Evolutionary conservation across 1,139 yeast genomes (phyloP).

Genomic region (Sugiyamaella grinbergsii): DNA sequence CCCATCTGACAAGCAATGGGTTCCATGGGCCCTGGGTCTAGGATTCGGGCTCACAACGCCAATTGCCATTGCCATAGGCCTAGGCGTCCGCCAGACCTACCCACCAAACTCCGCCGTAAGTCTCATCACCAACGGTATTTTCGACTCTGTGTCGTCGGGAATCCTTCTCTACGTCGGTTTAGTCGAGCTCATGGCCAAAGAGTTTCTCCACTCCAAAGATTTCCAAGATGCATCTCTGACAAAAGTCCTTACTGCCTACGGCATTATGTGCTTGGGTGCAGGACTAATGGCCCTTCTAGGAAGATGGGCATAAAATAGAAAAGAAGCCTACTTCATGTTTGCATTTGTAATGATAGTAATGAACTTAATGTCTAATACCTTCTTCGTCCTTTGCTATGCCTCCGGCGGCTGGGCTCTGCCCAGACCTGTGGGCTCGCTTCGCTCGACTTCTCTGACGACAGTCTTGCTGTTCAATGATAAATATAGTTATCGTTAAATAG

Average conservation of each 20-base stretch:
- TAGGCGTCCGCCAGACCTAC: slow-evolving; percentile 74
- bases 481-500: slow-evolving; percentile 2
- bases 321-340: neutral
- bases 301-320: slow-evolving; percentile 69
- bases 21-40: slow-evolving; percentile 62
- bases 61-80: slow-evolving; percentile 79
- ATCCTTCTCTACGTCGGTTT: slow-evolving; percentile 82
- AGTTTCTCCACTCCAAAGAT: slow-evolving; percentile 59
- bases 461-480: no score
- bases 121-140: slow-evolving; percentile 71
- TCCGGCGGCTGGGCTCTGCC: slow-evolving; percentile 18
- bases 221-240: slow-evolving; percentile 35
- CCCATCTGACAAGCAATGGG: slow-evolving; percentile 52
- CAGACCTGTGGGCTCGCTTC: slow-evolving; percentile 9
- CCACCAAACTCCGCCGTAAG: slow-evolving; percentile 60
- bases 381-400: neutral
- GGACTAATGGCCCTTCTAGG: slow-evolving; percentile 86
- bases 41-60: slow-evolving; percentile 80
- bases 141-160: slow-evolving; percentile 85
- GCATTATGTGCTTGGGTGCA: slow-evolving; percentile 63
- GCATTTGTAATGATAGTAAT: slow-evolving; percentile 8
- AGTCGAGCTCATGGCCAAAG: slow-evolving; percentile 87
- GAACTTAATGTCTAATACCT: neutral
- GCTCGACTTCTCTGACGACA: no score
- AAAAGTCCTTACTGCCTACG: slow-evolving; percentile 45